phyloP scores from a whole-genome alignment of 129 eudicot species.

The Arctium minus region DNA sequence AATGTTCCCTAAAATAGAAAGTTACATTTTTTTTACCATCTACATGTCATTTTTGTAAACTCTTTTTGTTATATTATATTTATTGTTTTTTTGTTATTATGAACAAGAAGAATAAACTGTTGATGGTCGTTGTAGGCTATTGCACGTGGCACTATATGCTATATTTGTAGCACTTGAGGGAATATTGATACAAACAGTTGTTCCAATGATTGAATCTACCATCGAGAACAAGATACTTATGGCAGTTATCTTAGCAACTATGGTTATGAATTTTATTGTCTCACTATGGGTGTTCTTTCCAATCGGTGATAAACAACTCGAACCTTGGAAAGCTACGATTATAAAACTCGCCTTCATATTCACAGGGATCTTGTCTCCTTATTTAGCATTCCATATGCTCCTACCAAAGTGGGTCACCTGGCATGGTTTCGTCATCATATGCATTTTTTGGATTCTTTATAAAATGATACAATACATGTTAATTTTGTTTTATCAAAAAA shows the following conservation, averaged over 20 bases:
- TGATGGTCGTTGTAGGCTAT: neutral
- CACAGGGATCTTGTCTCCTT: slow-evolving; percentile 8
- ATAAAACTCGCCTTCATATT: neutral
- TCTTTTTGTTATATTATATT: neutral
- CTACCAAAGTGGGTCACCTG: slow-evolving; percentile 17
- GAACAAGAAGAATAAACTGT: too few relatives aligned
- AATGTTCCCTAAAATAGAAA: neutral
- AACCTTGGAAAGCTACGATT: neutral
- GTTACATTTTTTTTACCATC: neutral
- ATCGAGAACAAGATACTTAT: neutral
- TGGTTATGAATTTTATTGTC: neutral
- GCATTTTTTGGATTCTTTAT: neutral
- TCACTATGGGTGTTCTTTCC: neutral
- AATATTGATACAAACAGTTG: neutral
- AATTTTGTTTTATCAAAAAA: too few relatives aligned
- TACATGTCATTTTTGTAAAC: too few relatives aligned
- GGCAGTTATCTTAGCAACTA: neutral
- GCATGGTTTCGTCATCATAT: slow-evolving; percentile 4
- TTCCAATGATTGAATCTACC: neutral
- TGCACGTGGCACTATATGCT: neutral
- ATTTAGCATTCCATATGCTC: slow-evolving; percentile 5
- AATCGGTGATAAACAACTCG: neutral
- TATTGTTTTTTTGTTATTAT: too few relatives aligned
- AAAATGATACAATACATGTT: neutral
- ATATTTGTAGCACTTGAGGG: neutral